These are phyloP conservation scores for Fusarium sp. DNA, from an alignment of 2,329 filamentous ascomycete species.

Conservation along the genomic window DNA sequence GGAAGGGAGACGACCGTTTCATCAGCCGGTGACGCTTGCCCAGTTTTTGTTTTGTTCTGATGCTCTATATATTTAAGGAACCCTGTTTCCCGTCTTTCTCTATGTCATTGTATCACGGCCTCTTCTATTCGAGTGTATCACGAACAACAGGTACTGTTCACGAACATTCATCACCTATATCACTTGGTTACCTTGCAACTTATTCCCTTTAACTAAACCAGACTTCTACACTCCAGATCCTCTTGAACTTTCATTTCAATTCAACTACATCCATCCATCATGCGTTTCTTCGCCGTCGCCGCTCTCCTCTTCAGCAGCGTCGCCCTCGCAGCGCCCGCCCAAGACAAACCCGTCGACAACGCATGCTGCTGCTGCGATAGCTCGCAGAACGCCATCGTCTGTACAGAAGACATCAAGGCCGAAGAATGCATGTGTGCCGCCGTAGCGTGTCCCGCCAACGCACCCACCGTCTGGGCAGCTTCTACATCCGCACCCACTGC, in stretches of 20 bases:
- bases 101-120: slow-evolving; percentile 7
- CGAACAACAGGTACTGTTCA: slow-evolving; percentile 22
- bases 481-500: not conserved
- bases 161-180: not conserved
- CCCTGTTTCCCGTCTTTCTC: slow-evolving; percentile 5
- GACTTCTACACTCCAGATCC: not conserved
- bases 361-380: slow-evolving; percentile 56
- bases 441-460: slow-evolving; percentile 44
- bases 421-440: slow-evolving; percentile 49
- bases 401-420: slow-evolving; percentile 34
- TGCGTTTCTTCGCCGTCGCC: slow-evolving; percentile 47
- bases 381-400: slow-evolving; percentile 44
- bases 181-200: not conserved
- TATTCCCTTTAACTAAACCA: not conserved
- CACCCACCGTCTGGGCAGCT: slow-evolving; percentile 33
- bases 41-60: slow-evolving; percentile 27
- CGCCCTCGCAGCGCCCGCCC: slow-evolving; percentile 40
- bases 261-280: slow-evolving; percentile 26
- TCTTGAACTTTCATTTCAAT: not conserved
- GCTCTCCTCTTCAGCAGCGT: slow-evolving; percentile 44
- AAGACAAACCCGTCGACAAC: slow-evolving; percentile 22
- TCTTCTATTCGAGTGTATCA: slow-evolving; percentile 18
- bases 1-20: slow-evolving; percentile 23
- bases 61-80: slow-evolving; percentile 20
- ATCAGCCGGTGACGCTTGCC: slow-evolving; percentile 26